Evolutionary conservation across 2,329 filamentous ascomycete species (phyloP).

Genomic region (Cladosporium halotolerans): DNA sequence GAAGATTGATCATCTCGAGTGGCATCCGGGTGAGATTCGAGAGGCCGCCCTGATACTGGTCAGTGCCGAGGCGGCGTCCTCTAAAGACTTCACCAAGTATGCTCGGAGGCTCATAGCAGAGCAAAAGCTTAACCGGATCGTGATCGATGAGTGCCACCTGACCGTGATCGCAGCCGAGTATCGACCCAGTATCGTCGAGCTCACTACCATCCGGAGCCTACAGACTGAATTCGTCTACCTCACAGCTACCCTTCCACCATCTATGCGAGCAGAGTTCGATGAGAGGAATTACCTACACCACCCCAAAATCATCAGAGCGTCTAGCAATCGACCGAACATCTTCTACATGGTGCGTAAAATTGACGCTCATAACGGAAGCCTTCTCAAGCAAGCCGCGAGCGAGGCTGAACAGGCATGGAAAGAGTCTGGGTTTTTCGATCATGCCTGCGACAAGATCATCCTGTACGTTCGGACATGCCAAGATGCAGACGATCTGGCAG

Average conservation of each 20-base stretch:
- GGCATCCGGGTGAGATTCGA: background rate
- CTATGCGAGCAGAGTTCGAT: background rate
- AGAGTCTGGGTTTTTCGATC: conserved; percentile 4
- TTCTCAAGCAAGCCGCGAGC: conserved; percentile 2
- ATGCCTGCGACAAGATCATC: conserved; percentile 6
- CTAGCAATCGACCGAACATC: conserved; percentile 5
- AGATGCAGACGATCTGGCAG: background rate
- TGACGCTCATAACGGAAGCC: background rate
- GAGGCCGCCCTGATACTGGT: background rate
- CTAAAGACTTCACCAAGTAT: background rate
- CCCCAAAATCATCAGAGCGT: background rate
- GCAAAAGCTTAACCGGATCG: background rate
- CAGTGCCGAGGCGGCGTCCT: background rate
- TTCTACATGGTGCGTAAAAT: conserved; percentile 2
- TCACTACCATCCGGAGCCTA: background rate
- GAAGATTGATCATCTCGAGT: background rate
- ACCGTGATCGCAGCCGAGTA: background rate
- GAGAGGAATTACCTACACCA: background rate
- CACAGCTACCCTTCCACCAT: conserved; percentile 7
- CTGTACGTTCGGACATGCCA: conserved; percentile 1
- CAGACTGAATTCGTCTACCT: conserved; percentile 9
- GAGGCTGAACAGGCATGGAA: background rate
- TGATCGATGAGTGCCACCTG: background rate
- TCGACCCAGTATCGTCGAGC: background rate
- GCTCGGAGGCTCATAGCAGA: background rate